These are phyloP conservation scores for Piper betle DNA, from an alignment of 164 flowering plant species.

Conservation along the genomic window DNA sequence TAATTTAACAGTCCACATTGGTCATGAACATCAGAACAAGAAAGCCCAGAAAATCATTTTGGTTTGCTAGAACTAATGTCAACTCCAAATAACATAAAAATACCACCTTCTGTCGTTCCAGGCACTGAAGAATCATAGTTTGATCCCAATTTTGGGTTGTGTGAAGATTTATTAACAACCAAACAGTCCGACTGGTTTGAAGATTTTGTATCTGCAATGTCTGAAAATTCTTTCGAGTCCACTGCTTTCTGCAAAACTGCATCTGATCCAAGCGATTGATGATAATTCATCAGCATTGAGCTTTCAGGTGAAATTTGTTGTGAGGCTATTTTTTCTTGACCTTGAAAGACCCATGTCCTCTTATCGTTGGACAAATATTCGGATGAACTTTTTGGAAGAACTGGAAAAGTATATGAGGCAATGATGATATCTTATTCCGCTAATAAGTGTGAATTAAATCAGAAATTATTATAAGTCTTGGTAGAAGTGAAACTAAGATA, in stretches of 20 bases:
- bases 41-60: slow-evolving; percentile 27
- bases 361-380: slow-evolving; percentile 9
- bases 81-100: slow-evolving; percentile 40
- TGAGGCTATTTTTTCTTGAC: slow-evolving; percentile 30
- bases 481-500: too few relatives aligned
- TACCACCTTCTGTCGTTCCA: slow-evolving; percentile 8
- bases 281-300: slow-evolving; percentile 6
- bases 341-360: slow-evolving; percentile 36
- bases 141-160: slow-evolving; percentile 6
- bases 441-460: too few relatives aligned
- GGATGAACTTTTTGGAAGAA: slow-evolving; percentile 8
- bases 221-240: neutral
- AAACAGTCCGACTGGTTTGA: neutral
- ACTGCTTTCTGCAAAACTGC: slow-evolving; percentile 6
- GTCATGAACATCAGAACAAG: slow-evolving; percentile 8
- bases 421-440: too few relatives aligned
- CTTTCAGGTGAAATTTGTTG: slow-evolving; percentile 2
- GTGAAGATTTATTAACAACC: slow-evolving; percentile 1
- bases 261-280: slow-evolving; percentile 3
- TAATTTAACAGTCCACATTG: slow-evolving; percentile 9
- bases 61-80: slow-evolving; percentile 14
- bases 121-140: slow-evolving; percentile 8
- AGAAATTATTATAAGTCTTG: too few relatives aligned
- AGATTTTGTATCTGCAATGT: too few relatives aligned
- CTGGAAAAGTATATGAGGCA: neutral